These are phyloP conservation scores for Angomonas deanei DNA, from an alignment of 208 protist species.

Conservation along the genomic window DNA sequence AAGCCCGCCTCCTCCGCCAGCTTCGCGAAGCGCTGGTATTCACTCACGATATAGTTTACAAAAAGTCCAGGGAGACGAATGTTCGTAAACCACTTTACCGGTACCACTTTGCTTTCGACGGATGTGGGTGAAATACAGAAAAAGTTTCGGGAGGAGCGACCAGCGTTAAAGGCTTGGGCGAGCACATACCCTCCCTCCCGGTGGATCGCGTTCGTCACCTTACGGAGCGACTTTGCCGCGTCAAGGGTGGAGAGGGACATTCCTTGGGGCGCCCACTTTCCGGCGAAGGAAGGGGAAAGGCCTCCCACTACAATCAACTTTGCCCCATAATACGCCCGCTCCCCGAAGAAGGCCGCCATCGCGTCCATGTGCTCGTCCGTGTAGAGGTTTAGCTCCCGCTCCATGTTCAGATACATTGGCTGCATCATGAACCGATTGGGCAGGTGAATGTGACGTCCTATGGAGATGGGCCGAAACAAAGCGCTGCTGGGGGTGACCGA, in stretches of 20 bases:
- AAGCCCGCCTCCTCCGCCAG: conserved; percentile 93
- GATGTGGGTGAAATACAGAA: conserved; percentile 53
- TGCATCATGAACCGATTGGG: conserved; percentile 85
- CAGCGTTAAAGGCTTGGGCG: conserved; percentile 91
- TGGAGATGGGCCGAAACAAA: conserved; percentile 62
- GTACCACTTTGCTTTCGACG: conserved; percentile 53
- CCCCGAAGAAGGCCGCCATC: conserved; percentile 75
- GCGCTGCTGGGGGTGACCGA: background rate
- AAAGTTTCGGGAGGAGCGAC: conserved; percentile 62
- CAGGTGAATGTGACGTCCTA: conserved; percentile 39
- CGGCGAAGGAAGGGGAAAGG: conserved; percentile 72
- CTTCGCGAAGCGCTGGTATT: conserved; percentile 79
- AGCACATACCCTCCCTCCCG: conserved; percentile 79
- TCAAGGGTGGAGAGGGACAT: conserved; percentile 70
- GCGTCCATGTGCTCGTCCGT: conserved; percentile 63
- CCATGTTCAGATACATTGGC: conserved; percentile 84
- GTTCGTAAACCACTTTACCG: conserved; percentile 44
- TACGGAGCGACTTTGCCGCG: conserved; percentile 57
- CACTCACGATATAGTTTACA: conserved; percentile 77
- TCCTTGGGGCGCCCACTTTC: conserved; percentile 72
- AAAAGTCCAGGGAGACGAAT: conserved; percentile 43
- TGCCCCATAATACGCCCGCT: conserved; percentile 78
- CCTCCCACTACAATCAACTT: conserved; percentile 89
- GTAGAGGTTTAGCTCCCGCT: conserved; percentile 50
- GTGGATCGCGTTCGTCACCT: conserved; percentile 87